phyloP scores from a whole-genome alignment of 2,329 filamentous ascomycete species.

The Ploettnerulaceae sp. region DNA sequence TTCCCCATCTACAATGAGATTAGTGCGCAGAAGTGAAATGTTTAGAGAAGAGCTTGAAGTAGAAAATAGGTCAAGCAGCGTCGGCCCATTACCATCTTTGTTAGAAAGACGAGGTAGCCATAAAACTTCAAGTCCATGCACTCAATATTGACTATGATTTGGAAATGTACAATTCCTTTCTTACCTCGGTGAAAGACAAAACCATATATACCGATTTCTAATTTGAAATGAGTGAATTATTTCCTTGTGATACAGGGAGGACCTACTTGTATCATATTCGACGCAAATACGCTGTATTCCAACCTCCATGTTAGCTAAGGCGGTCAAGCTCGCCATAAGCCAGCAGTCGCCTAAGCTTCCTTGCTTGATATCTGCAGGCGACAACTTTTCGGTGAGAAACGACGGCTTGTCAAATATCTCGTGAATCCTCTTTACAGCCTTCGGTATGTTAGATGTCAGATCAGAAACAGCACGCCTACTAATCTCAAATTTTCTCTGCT shows the following conservation, averaged over 20 bases:
- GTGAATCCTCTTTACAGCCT: conserved; percentile 68
- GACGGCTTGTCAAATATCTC: conserved; percentile 74
- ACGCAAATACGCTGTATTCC: conserved; percentile 72
- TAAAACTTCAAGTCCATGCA: too few relatives aligned
- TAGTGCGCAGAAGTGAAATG: too few relatives aligned
- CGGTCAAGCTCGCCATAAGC: conserved; percentile 75
- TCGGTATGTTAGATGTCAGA: conserved; percentile 52
- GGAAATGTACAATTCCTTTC: too few relatives aligned
- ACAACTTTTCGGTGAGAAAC: conserved; percentile 75
- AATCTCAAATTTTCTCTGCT: conserved; percentile 45
- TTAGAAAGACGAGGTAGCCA: too few relatives aligned
- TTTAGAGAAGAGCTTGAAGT: too few relatives aligned
- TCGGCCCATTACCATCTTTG: too few relatives aligned
- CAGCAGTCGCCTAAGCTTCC: conserved; percentile 79
- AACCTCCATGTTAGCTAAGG: conserved; percentile 66
- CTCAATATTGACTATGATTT: too few relatives aligned
- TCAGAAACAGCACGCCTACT: conserved; percentile 41
- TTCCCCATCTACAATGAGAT: conserved; percentile 79
- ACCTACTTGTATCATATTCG: conserved; percentile 55
- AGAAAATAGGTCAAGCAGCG: too few relatives aligned
- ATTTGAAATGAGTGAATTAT: conserved; percentile 6
- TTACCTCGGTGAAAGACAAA: conserved; percentile 72
- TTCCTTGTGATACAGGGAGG: not conserved
- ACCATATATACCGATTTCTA: conserved; percentile 73
- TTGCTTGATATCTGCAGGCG: conserved; percentile 74